Base-by-base conservation (phyloP, 2,329 filamentous ascomycete species). In the Ophiostoma perfectum region DNA sequence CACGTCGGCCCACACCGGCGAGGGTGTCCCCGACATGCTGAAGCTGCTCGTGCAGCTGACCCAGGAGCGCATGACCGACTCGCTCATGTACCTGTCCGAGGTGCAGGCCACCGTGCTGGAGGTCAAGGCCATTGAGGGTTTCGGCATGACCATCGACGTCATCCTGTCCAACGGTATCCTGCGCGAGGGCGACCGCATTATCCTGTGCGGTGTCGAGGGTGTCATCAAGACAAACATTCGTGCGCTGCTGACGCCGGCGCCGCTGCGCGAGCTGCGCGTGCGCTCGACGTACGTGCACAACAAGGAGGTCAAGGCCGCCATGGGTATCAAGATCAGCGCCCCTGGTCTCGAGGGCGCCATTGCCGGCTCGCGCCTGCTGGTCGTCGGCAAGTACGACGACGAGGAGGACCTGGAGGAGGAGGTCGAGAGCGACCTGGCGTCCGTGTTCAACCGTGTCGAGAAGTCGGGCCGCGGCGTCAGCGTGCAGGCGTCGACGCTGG, bases 221-320 rank as follows among this genome's bases (percentile, higher is more conserved):
- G 89, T 93, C 66, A 99, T 99, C 77, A 87, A 89, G 70, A 99
- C 95, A 6, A 97, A 97, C 74, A 95, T 99, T 75, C 88, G 95
- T 81, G 96, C 95, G 14, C 85, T 99, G 39, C 84, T 99, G 66
- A 99, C 95, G 3, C 95, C 95, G 1, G 93, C 93, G 11, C 91
- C 93, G 70, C 88, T 99, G 77, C 95, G 92, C 77, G 95, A 99
- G 78, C 80, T 99, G 72, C 93, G 96, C 78, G 87, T 99, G 75
- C 98, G 98, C 81, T 97, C 93, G 3, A 86, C 89, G 71, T 99
- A 99, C 75, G 94, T 99, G 42, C 96, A 99, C 83, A 97, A 99
- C 83, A 98, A 99, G 83, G 93, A 97, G 79, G 93, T 97, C 81
- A 99, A 97, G 84, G 95, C 96, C 27, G 93, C 95, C 8, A 86